Evolutionary conservation across 495 filamentous ascomycete genomes (phyloP).

Genomic region (Aspergillus incahuasiensis): DNA sequence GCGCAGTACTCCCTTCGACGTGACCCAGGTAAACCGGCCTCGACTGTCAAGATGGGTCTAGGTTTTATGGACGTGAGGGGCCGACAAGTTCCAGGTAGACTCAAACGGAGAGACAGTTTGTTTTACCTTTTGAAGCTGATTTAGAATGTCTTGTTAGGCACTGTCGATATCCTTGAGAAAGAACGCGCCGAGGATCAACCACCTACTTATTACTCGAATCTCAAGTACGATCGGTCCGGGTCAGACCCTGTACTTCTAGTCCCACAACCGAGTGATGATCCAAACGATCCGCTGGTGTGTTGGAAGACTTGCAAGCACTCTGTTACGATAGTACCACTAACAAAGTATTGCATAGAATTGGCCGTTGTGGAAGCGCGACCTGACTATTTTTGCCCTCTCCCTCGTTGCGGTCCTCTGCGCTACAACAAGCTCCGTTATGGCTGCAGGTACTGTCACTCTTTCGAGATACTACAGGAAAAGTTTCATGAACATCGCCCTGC

Average conservation of each 20-base stretch:
- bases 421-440: slow-evolving; percentile 76
- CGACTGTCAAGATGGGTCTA: slow-evolving; percentile 61
- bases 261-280: slow-evolving; percentile 75
- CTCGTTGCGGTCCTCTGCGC: slow-evolving; percentile 76
- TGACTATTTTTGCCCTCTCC: slow-evolving; percentile 73
- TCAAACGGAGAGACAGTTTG: background rate
- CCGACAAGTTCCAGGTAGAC: slow-evolving; percentile 69
- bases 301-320: background rate
- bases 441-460: slow-evolving; percentile 76
- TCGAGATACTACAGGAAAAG: slow-evolving; percentile 51
- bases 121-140: background rate
- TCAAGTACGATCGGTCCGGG: slow-evolving; percentile 72
- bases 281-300: slow-evolving; percentile 69
- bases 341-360: slow-evolving; percentile 62
- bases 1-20: background rate
- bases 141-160: slow-evolving; percentile 42
- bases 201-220: slow-evolving; percentile 28
- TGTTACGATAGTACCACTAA: slow-evolving; percentile 10
- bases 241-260: slow-evolving; percentile 67
- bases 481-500: slow-evolving; percentile 69
- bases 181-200: slow-evolving; percentile 38
- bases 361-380: slow-evolving; percentile 81
- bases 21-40: background rate
- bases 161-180: slow-evolving; percentile 60
- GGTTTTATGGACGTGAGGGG: slow-evolving; percentile 67